Evolutionary conservation across 2,329 filamentous ascomycete species (phyloP).

Genomic region (Penicillium nordicum): DNA sequence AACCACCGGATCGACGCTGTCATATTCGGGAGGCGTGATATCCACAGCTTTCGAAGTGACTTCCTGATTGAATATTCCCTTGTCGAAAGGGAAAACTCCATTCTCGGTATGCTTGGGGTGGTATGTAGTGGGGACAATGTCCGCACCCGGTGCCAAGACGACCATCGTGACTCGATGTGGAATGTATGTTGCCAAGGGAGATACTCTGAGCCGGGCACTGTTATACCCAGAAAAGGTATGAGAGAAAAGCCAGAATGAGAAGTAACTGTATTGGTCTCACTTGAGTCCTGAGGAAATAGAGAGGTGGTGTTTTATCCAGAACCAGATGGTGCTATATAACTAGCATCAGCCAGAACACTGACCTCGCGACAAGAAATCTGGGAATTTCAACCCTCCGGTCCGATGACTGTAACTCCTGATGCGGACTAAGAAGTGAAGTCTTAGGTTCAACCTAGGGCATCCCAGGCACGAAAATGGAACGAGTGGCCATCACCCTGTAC

Average conservation of each 20-base stretch:
- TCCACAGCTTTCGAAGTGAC: neutral
- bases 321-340: constrained; percentile 20
- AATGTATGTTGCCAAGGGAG: neutral
- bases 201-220: neutral
- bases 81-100: neutral
- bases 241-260: neutral
- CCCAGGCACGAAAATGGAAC: constrained; percentile 1
- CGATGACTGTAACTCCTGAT: constrained; percentile 20
- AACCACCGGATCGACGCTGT: constrained; percentile 2
- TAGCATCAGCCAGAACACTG: neutral
- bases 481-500: constrained; percentile 14
- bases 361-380: neutral
- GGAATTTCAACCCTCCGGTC: neutral
- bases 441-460: constrained; percentile 13
- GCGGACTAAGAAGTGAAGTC: constrained; percentile 18
- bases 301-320: neutral
- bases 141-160: constrained; percentile 14
- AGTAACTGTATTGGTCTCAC: neutral
- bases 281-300: neutral
- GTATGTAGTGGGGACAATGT: constrained; percentile 7
- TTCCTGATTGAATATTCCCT: neutral
- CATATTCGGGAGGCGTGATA: constrained; percentile 5
- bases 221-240: neutral
- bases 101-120: constrained; percentile 6
- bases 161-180: constrained; percentile 17